Percentiles rank a stretch among this genome's conserved stretches.
phyloP scores from a whole-genome alignment of 78 protist species.

The Dictyostelium intermedium region DNA sequence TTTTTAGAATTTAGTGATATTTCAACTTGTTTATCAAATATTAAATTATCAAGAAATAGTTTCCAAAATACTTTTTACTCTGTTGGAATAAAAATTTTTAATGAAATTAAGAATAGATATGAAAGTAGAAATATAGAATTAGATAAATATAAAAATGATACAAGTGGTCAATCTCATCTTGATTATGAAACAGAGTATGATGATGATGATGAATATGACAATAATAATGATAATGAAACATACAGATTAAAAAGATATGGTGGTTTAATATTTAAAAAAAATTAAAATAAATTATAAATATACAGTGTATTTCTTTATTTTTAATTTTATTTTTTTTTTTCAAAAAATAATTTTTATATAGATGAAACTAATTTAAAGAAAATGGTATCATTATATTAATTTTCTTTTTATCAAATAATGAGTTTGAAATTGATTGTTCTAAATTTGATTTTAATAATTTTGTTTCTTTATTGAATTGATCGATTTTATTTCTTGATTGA shows the following conservation, averaged over 20 bases:
- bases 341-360: background rate
- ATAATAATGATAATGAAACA: background rate
- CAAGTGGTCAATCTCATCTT: too few relatives aligned
- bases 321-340: background rate
- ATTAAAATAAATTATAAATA: background rate
- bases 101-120: background rate
- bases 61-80: background rate
- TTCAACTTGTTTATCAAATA: background rate
- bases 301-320: too few relatives aligned
- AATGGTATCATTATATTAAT: constrained; percentile 22
- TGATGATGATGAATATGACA: background rate
- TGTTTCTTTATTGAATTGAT: constrained; percentile 29
- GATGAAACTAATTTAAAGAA: background rate
- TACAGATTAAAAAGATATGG: background rate
- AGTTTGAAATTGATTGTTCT: background rate
- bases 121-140: too few relatives aligned
- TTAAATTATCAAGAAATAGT: background rate
- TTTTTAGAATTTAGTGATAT: background rate
- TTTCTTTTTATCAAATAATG: constrained; percentile 21
- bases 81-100: background rate
- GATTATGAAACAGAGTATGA: too few relatives aligned
- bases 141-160: too few relatives aligned
- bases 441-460: constrained; percentile 7
- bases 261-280: background rate
- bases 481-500: constrained; percentile 20